Evolutionary conservation across 2,329 filamentous ascomycete species (phyloP).

Genomic region (Balansia obtecta): DNA sequence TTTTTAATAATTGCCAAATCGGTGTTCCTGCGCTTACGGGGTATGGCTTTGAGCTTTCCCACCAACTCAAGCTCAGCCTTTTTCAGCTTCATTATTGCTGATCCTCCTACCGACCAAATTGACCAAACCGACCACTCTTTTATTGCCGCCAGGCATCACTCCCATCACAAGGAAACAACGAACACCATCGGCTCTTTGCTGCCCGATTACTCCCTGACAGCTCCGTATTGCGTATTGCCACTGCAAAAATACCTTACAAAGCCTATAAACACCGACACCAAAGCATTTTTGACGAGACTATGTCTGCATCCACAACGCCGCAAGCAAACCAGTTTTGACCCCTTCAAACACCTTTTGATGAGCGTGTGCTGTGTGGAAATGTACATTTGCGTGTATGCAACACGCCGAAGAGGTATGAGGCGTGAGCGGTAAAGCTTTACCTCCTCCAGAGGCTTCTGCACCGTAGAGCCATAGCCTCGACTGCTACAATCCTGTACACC

Average conservation of each 20-base stretch:
- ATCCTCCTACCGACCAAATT: too few relatives aligned
- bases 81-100: too few relatives aligned
- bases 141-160: too few relatives aligned
- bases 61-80: too few relatives aligned
- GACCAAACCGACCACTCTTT: too few relatives aligned
- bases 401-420: not conserved
- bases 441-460: not conserved
- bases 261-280: slow-evolving; percentile 17
- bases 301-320: slow-evolving; percentile 16
- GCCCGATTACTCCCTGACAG: not conserved
- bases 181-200: too few relatives aligned
- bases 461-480: not conserved
- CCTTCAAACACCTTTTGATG: slow-evolving; percentile 33
- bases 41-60: too few relatives aligned
- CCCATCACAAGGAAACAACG: too few relatives aligned
- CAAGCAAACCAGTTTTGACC: slow-evolving; percentile 14
- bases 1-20: too few relatives aligned
- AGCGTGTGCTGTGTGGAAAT: slow-evolving; percentile 30
- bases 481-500: not conserved
- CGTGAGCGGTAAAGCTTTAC: not conserved
- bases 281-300: slow-evolving; percentile 5
- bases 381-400: slow-evolving; percentile 23
- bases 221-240: slow-evolving; percentile 17
- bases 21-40: too few relatives aligned
- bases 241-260: slow-evolving; percentile 6